These are phyloP conservation scores for Saprolegnia parasitica DNA, from an alignment of 352 stramenopile genomes.

Conservation along the genomic window DNA sequence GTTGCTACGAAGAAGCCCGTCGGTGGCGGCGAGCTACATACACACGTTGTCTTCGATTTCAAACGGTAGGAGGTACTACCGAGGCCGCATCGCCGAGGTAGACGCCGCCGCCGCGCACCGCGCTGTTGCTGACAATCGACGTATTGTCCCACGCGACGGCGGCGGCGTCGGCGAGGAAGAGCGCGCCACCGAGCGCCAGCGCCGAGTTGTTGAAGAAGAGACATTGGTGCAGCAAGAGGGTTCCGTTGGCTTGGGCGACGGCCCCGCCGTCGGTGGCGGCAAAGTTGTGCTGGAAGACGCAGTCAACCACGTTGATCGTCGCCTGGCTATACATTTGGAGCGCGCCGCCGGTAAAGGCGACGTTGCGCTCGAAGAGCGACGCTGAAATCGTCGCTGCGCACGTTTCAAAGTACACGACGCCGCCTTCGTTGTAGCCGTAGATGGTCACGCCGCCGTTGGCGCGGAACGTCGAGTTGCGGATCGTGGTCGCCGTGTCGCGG, in stretches of 20 bases:
- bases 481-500: conserved; percentile 15
- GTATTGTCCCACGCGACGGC: background rate
- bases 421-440: conserved; percentile 33
- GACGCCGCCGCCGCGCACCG: conserved; percentile 30
- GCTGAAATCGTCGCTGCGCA: conserved; percentile 38
- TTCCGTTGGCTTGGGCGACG: conserved; percentile 34
- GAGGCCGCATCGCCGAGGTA: conserved; percentile 30
- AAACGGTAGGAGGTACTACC: conserved; percentile 7
- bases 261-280: conserved; percentile 51
- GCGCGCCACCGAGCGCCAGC: background rate
- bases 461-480: conserved; percentile 36
- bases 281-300: conserved; percentile 39
- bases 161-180: conserved; percentile 3
- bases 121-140: background rate
- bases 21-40: background rate
- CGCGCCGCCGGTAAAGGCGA: conserved; percentile 46
- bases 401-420: conserved; percentile 44
- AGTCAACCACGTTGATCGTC: conserved; percentile 31
- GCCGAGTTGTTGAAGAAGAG: background rate
- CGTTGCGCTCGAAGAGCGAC: conserved; percentile 35
- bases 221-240: background rate
- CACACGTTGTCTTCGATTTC: no score
- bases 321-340: conserved; percentile 43
- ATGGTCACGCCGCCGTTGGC: conserved; percentile 32
- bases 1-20: background rate